These are phyloP conservation scores for Penicillium angulare DNA, from an alignment of 495 filamentous ascomycete genomes.

Conservation along the genomic window DNA sequence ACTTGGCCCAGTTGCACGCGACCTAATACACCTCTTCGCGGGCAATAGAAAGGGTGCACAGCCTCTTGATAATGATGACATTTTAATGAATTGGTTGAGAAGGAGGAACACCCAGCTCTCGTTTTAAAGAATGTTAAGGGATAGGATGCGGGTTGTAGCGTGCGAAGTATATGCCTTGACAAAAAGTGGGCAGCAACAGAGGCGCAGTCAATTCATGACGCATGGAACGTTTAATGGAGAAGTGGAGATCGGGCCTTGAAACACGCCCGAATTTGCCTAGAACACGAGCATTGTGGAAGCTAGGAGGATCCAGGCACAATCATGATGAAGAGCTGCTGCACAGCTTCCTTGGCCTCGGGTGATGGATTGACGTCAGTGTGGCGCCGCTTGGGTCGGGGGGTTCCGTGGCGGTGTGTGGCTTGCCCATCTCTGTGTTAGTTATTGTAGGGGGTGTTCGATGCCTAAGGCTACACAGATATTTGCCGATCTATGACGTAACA, in stretches of 20 bases:
- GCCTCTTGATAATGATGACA: conserved; percentile 12
- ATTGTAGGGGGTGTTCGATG: too few species aligned
- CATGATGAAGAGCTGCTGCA: background rate
- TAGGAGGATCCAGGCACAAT: conserved; percentile 16
- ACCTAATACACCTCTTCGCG: background rate
- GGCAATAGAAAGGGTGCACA: conserved; percentile 13
- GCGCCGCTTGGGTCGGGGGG: background rate
- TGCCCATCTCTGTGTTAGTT: too few species aligned
- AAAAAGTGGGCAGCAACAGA: background rate
- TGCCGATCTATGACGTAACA: too few species aligned
- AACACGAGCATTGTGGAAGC: conserved; percentile 3
- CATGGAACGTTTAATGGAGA: conserved; percentile 12
- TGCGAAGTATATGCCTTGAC: background rate
- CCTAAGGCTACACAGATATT: too few species aligned
- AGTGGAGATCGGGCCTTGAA: background rate
- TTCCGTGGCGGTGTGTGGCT: background rate
- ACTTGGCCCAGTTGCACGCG: background rate
- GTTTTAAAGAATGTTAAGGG: background rate
- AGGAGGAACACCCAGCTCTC: background rate
- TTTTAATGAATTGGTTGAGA: background rate
- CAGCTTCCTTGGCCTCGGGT: conserved; percentile 1
- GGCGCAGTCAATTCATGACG: conserved; percentile 25
- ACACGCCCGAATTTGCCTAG: background rate
- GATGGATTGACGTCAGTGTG: conserved; percentile 11
- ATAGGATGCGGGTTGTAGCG: background rate